Evolutionary conservation across 2,329 filamentous ascomycete genomes (phyloP), one percentile per base, ranked within the genome.

Genomic region (Phaeophleospora eucalypticola): DNA sequence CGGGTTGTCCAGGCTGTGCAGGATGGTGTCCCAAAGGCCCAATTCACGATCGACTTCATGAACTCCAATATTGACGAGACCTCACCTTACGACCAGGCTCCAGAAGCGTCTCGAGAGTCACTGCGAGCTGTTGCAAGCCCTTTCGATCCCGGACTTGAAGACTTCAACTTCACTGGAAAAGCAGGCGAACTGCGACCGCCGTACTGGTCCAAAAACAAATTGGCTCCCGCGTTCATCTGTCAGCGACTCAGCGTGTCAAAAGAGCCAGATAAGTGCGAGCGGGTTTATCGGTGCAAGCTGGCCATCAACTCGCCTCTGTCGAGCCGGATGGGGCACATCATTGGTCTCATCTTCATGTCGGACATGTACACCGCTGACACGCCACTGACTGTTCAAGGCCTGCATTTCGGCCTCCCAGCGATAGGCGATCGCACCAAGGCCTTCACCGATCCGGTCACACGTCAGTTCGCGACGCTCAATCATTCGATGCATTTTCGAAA

Each of bases 261-360:
- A 4, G 37, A 39, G 14, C 8, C 10, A 9, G 18, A 24, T 3
- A 39, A 21, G 7, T 39, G 17, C 9, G 21, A 39, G 9, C 19
- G 37, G n/a, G 15, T 39, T 19, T 39, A 39, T 39, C 37, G 37
- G 3, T 18, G n/a, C 37, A 39, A 39, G 14, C 7, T 39, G 9
- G 18, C 17, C 17, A 24, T 19, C n/a, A 6, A 15, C 3, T 8
- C 37, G 10, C 37, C 37, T 8, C 18, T 39, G 7, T 39, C 37
- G 4, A 15, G 18, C n/a, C 15, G 17, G 18, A 24, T 20, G 15
- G 37, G 17, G 14, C 37, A 39, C 10, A 39, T 24, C 19, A 12
- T 39, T 4, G 37, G 17, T 3, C 10, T 20, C 4, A 14, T 39
- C 37, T 39, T 39, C 14, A 4, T 21, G 6, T 39, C 37, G 3